Percentiles rank a stretch among this genome's conserved stretches.
These are phyloP conservation scores for Calvatia gigantea DNA, from an alignment of 768 basidiomycete genomes.

Conservation along the genomic window DNA sequence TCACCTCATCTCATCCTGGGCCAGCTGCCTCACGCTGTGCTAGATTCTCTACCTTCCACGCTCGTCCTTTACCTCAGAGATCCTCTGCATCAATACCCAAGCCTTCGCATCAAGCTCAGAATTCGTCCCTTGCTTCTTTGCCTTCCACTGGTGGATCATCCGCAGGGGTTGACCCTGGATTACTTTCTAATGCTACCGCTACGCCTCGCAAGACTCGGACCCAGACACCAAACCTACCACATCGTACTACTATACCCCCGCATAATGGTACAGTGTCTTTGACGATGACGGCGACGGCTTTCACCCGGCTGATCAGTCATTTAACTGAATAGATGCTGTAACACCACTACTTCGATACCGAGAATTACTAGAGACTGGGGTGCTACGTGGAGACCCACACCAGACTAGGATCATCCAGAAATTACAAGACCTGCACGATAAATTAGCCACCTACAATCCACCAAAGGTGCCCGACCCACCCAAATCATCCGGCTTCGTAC, in stretches of 20 bases:
- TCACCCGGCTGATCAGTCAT: constrained; percentile 1
- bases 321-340: constrained; percentile 23
- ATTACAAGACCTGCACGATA: constrained; percentile 76
- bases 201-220: background rate
- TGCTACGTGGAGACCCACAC: constrained; percentile 73
- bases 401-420: constrained; percentile 82
- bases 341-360: constrained; percentile 45
- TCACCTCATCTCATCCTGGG: background rate
- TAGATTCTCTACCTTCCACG: background rate
- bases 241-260: background rate
- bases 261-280: background rate
- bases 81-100: constrained; percentile 3
- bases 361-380: constrained; percentile 39
- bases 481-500: constrained; percentile 36
- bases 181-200: background rate
- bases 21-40: constrained; percentile 7
- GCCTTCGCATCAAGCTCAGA: constrained; percentile 1
- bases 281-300: background rate
- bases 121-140: constrained; percentile 10
- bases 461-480: constrained; percentile 51
- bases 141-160: background rate
- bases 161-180: background rate
- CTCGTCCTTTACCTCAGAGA: background rate
- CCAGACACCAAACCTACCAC: background rate
- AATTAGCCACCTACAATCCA: constrained; percentile 67